Base-by-base conservation (phyloP, 495 filamentous ascomycete species). In the Hypoxylon subgilvum region DNA sequence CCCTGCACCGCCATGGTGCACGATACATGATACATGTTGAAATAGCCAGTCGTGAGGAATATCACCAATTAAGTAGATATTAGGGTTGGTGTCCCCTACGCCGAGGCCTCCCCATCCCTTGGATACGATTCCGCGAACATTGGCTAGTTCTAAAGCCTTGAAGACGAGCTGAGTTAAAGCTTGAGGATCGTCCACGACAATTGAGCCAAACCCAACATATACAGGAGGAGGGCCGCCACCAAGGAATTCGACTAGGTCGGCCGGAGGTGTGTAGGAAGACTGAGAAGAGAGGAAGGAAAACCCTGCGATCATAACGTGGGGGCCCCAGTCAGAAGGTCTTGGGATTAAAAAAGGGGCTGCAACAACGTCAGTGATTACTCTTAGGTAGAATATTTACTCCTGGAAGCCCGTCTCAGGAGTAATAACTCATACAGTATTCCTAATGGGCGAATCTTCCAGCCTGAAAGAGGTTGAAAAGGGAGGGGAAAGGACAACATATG, bases 181-280 rank as follows among this genome's bases (percentile, higher is more conserved):
- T 35, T 81, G 71, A 0, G 83, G 80, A 50, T 87, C 76, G 25
- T 87, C 83, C 9, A 87, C 76, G 0, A 87, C 84, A 50, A 89
- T 88, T 32, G 78, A 83, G 2, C 86, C 86, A 57, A 89, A 89
- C 9, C 86, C 86, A 30, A 89, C 84, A 57, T 88, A 88, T 1
- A 88, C 72, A 12, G 85, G 85, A 5, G 77, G 67, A 4, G 81
- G 76, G 1, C 84, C 85, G 9, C 65, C 67, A 34, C 74, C 62
- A 0, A 89, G 69, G 53, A 87, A 88, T 0, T 65, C 69, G 0
- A 66, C 68, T 13, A 89, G 68, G 3, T 82, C 80, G 1, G 76
- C 55, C 0, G 70, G 71, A 1, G 86, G 84, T 0, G 66, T 80
- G 65, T 82, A 87, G 4, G 71, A 65, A 0, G 76, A 71, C 10